These are phyloP conservation scores for Candida takata DNA, from an alignment of 805 yeast species.

Conservation along the genomic window DNA sequence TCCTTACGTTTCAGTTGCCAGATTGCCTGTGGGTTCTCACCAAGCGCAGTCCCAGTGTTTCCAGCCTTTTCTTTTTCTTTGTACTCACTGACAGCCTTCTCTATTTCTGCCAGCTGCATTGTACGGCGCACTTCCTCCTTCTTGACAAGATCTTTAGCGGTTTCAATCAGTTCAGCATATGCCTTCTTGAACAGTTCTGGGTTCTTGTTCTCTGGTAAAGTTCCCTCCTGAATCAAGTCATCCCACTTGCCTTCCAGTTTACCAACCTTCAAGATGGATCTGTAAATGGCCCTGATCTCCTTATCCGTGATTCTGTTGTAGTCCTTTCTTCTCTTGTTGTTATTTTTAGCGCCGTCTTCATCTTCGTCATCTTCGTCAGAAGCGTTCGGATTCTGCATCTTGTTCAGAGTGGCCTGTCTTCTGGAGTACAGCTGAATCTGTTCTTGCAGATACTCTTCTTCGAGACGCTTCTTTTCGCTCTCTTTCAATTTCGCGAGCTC, in stretches of 20 bases:
- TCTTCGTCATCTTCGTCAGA: conserved; percentile 35
- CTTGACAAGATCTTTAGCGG: conserved; percentile 53
- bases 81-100: conserved; percentile 51
- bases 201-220: conserved; percentile 75
- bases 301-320: conserved; percentile 64
- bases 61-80: conserved; percentile 36
- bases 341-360: conserved; percentile 26
- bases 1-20: conserved; percentile 69
- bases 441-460: conserved; percentile 80
- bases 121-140: conserved; percentile 60
- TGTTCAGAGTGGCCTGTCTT: conserved; percentile 66
- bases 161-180: conserved; percentile 62
- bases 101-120: conserved; percentile 49
- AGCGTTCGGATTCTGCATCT: conserved; percentile 42
- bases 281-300: conserved; percentile 80
- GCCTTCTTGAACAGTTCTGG: conserved; percentile 71
- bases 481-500: conserved; percentile 84
- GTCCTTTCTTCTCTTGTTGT: conserved; percentile 29
- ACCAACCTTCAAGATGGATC: conserved; percentile 77
- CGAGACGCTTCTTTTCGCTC: conserved; percentile 80
- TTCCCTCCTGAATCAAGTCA: conserved; percentile 82
- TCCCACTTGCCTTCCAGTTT: conserved; percentile 74
- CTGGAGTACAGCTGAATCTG: conserved; percentile 85
- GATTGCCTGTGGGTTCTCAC: conserved; percentile 40
- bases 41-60: conserved; percentile 21